Conservation (phyloP, 2,329 filamentous ascomycete genomes). For the Aureobasidium sp. region DNA sequence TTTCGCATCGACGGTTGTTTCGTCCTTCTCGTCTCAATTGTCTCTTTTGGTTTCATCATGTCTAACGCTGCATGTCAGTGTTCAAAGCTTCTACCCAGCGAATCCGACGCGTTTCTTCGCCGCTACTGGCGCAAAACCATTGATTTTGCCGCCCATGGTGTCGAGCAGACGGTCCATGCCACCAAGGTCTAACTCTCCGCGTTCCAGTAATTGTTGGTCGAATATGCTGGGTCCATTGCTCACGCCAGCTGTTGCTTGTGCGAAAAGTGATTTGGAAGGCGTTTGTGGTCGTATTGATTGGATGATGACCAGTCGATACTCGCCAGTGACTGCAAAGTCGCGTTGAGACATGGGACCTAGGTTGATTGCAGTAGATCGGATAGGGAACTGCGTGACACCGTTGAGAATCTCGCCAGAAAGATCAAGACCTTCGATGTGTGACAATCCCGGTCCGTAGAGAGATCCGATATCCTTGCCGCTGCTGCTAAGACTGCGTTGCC, state of each 20-base stretch:
- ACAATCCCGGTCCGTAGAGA: constrained; percentile 33
- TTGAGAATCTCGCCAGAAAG: constrained; percentile 36
- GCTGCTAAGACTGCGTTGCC: constrained; percentile 32
- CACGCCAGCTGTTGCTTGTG: constrained; percentile 11
- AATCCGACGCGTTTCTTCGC: constrained; percentile 27
- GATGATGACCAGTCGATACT: constrained; percentile 38
- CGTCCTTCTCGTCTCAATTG: neutral
- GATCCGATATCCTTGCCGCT: constrained; percentile 28
- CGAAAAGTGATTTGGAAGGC: constrained; percentile 25
- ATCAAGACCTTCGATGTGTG: constrained; percentile 34
- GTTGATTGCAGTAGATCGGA: constrained; percentile 22
- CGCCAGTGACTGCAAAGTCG: constrained; percentile 36
- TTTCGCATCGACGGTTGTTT: neutral
- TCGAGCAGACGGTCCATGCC: constrained; percentile 41
- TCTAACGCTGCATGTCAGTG: neutral
- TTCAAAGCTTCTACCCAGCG: constrained; percentile 15
- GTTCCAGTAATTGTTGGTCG: constrained; percentile 38
- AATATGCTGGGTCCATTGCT: neutral
- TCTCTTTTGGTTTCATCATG: neutral
- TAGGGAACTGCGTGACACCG: constrained; percentile 36
- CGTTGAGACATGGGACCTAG: constrained; percentile 34
- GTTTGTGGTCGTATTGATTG: constrained; percentile 27
- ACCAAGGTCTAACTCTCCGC: constrained; percentile 39
- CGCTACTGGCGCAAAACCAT: constrained; percentile 24
- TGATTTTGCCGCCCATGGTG: constrained; percentile 22